These are phyloP conservation scores for Microdochium bolleyi DNA, from an alignment of 2,329 filamentous ascomycete genomes.

Conservation along the genomic window DNA sequence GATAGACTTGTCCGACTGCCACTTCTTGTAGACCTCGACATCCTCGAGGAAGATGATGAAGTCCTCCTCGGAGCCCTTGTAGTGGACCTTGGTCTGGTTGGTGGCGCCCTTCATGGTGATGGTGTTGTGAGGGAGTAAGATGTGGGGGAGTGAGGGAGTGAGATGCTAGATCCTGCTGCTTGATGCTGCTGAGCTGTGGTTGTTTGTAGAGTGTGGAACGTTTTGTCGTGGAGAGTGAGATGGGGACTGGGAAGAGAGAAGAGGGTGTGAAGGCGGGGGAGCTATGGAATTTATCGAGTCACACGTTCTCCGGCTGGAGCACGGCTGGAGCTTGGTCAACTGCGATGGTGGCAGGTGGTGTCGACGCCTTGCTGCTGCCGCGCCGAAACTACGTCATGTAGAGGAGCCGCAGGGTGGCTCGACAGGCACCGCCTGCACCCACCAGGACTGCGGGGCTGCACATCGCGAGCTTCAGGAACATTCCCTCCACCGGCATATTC, in stretches of 20 bases:
- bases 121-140: conserved; percentile 4
- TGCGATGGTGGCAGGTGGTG: neutral
- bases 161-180: conserved; percentile 3
- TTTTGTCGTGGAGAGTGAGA: no score
- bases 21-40: conserved; percentile 62
- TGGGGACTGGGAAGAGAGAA: neutral
- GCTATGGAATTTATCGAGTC: neutral
- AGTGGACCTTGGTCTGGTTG: conserved; percentile 70
- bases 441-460: neutral
- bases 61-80: conserved; percentile 61
- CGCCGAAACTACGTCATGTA: neutral
- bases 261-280: neutral
- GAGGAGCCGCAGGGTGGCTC: neutral
- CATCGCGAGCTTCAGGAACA: neutral
- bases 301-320: neutral
- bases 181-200: neutral
- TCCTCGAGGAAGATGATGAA: conserved; percentile 55
- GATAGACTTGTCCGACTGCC: conserved; percentile 71
- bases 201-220: neutral
- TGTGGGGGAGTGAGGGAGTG: conserved; percentile 5
- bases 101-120: conserved; percentile 65
- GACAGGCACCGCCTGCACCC: neutral
- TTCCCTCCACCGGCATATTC: neutral
- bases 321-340: neutral
- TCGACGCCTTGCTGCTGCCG: neutral